Evolutionary conservation across 139 green algal species (phyloP).

Genomic region (Chlorella sp.): DNA sequence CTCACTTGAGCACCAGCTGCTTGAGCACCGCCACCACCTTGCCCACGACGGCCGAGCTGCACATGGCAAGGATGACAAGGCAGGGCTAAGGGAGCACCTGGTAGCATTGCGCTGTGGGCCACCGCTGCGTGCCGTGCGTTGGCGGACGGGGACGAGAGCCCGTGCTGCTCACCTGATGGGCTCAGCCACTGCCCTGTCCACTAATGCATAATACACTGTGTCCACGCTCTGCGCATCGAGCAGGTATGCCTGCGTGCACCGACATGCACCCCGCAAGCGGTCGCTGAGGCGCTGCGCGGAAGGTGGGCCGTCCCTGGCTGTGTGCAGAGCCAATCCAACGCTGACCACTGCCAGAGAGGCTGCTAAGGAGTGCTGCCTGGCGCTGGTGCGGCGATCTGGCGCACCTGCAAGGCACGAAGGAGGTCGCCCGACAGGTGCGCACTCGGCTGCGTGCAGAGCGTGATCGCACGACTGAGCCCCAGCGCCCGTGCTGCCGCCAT

Average conservation of each 20-base stretch:
- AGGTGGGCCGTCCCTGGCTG: no score
- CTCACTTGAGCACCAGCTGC: background rate
- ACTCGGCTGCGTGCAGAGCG: background rate
- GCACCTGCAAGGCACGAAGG: conserved; percentile 4
- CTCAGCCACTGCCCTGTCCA: conserved; percentile 11
- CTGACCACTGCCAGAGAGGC: no score
- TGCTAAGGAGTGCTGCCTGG: no score
- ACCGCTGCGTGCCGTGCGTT: no score
- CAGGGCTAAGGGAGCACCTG: no score
- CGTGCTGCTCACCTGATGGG: conserved; percentile 16
- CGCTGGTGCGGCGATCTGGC: no score
- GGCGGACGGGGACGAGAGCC: no score
- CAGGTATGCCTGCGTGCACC: conserved; percentile 4
- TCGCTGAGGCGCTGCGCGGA: no score
- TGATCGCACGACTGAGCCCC: background rate
- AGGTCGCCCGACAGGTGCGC: background rate
- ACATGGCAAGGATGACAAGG: no score
- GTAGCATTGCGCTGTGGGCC: no score
- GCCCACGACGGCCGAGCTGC: background rate
- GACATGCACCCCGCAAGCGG: no score
- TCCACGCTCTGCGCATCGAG: conserved; percentile 12
- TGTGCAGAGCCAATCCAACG: no score
- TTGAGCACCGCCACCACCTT: background rate
- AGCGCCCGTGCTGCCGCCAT: background rate
- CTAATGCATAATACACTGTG: conserved; percentile 12